Conservation (phyloP, 2,329 filamentous ascomycete species). For the Parastagonospora avenae region DNA sequence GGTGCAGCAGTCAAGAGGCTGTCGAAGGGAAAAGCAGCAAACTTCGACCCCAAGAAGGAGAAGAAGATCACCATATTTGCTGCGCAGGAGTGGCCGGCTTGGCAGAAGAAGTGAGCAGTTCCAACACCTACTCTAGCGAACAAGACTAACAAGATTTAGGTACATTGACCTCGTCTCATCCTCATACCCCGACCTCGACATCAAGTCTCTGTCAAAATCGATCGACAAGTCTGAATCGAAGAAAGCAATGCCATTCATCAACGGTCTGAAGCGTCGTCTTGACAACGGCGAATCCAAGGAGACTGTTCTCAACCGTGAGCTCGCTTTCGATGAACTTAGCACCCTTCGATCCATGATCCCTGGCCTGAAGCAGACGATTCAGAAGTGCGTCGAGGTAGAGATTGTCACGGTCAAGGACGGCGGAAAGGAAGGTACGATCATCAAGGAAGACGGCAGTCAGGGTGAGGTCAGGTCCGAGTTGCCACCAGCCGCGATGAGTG, state of each 20-base stretch:
- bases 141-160: constrained; percentile 11
- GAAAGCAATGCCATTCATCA: constrained; percentile 97
- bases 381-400: constrained; percentile 70
- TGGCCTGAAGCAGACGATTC: constrained; percentile 76
- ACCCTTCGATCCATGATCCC: constrained; percentile 79
- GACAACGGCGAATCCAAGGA: constrained; percentile 68
- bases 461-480: constrained; percentile 65
- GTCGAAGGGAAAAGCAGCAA: constrained; percentile 84
- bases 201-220: constrained; percentile 78
- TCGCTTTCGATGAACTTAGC: constrained; percentile 83
- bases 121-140: neutral
- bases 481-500: constrained; percentile 68
- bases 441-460: constrained; percentile 58
- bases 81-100: constrained; percentile 78
- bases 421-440: constrained; percentile 65
- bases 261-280: constrained; percentile 82
- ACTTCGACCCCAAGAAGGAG: constrained; percentile 87
- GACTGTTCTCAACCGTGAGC: constrained; percentile 78
- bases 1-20: constrained; percentile 83
- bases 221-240: constrained; percentile 92
- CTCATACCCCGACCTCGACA: constrained; percentile 63
- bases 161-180: constrained; percentile 41
- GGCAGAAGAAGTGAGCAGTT: constrained; percentile 87
- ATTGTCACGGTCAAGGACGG: constrained; percentile 74
- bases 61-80: constrained; percentile 90